Conservation (phyloP, 2,329 filamentous ascomycete species). For the Cyphellophora europaea region DNA sequence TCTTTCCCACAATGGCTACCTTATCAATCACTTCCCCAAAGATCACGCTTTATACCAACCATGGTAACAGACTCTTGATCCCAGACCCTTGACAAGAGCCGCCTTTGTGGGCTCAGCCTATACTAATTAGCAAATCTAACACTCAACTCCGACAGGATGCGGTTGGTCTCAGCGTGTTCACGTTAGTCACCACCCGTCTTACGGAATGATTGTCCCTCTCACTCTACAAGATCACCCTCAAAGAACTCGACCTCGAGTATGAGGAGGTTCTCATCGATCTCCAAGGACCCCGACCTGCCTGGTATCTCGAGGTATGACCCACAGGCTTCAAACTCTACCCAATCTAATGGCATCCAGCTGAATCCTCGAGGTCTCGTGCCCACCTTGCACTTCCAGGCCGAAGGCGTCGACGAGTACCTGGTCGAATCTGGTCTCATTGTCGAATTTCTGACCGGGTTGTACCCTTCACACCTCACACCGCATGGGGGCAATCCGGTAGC, state of each 20-base stretch:
- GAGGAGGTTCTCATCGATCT: conserved; percentile 69
- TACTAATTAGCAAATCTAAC: no score
- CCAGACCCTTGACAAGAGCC: no score
- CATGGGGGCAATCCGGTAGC: conserved; percentile 43
- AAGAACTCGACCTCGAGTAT: conserved; percentile 56
- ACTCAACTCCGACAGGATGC: no score
- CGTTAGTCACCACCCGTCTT: no score
- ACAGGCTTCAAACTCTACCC: conserved; percentile 23
- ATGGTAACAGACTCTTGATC: no score
- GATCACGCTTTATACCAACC: no score
- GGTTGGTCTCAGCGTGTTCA: no score
- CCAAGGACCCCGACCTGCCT: conserved; percentile 55
- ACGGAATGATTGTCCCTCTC: no score
- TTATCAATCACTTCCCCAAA: no score
- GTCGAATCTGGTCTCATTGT: conserved; percentile 66
- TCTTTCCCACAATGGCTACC: no score
- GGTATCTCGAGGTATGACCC: conserved; percentile 70
- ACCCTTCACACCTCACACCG: conserved; percentile 54
- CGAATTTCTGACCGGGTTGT: conserved; percentile 60
- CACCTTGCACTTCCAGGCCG: conserved; percentile 49
- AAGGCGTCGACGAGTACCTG: conserved; percentile 30
- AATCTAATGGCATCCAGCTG: conserved; percentile 4
- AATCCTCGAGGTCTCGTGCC: conserved; percentile 60
- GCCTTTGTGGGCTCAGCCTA: no score
- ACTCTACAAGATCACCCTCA: conserved; percentile 46